Evolutionary conservation across 2,329 filamentous ascomycete genomes (phyloP), one percentile per base, ranked within the genome.

Genomic region (Colletotrichum sp.): DNA sequence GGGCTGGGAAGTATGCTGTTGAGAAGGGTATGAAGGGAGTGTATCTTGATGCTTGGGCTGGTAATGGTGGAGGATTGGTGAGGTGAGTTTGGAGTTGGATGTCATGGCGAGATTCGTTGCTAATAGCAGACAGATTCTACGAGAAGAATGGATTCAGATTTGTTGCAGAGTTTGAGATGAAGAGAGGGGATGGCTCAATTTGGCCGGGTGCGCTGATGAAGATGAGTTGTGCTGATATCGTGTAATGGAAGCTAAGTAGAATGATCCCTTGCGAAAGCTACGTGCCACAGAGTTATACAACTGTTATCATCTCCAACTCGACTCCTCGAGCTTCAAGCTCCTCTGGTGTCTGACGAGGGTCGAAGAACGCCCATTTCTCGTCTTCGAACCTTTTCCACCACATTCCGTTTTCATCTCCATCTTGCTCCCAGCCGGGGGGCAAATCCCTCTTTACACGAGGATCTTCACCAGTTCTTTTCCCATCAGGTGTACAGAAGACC

Each of bases 11-110:
- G 24, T n/a, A 69, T 55, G 59, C 70, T 6, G 3, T 68, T 26
- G 18, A 30, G n/a, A 48, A 60, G 28, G 77, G 71, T 6, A 79
- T 77, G 64, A 72, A 52, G 32, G 70, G 72, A 10, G 74, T 83
- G 9, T 83, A 79, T 66, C 70, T 84, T 8, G 81, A 82, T 52
- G 81, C 79, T 48, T 82, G 81, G 81, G 76, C 77, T 8, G 79
- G 82, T 55, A 81, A 78, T 15, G 74, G 77, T 28, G 73, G 77
- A 30, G 79, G 78, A 26, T 64, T 83, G 62, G 78, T 79, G 3
- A 18, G 30, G 72, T 72, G n/a, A 68, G 72, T 63, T 18, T 0
- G 60, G 3, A 24, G 0, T 0, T 8, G n/a, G 16, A 24, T 4
- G 8, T 30, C 2, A 9, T 32, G 2, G 0, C 5, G 18, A 5